phyloP scores from a whole-genome alignment of 257 asterid species.

The Paraleonurus japonicus region DNA sequence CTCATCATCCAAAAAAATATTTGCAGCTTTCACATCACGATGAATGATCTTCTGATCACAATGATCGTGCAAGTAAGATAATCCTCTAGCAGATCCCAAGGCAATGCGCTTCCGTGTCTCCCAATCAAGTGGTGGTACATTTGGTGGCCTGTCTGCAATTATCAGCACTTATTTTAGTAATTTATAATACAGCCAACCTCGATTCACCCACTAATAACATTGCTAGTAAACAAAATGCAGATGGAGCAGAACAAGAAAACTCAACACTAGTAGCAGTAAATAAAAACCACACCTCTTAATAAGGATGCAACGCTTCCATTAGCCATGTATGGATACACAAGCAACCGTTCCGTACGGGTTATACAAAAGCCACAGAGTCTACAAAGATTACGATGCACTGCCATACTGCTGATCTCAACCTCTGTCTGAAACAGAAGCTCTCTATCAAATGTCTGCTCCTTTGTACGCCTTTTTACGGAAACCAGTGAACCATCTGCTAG shows the following conservation, averaged over 20 bases:
- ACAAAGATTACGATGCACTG: not conserved
- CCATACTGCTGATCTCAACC: not conserved
- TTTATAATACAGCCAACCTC: too few species aligned
- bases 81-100: constrained; percentile 15
- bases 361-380: not conserved
- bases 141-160: not conserved
- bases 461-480: not conserved
- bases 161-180: too few species aligned
- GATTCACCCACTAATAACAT: too few species aligned
- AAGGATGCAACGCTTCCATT: not conserved
- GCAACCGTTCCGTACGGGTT: not conserved
- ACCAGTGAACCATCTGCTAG: not conserved
- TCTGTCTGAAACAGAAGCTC: not conserved
- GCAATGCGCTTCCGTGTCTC: not conserved
- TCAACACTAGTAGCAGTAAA: too few species aligned
- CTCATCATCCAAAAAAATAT: constrained; percentile 3
- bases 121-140: constrained; percentile 2
- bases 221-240: too few species aligned
- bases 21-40: constrained; percentile 14
- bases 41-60: constrained; percentile 9
- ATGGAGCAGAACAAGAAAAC: too few species aligned
- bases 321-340: not conserved
- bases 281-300: not conserved
- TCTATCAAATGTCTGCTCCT: not conserved
- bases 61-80: constrained; percentile 4